Percentiles rank a stretch among this genome's conserved stretches.
These are phyloP conservation scores for Neoboletus brunneissimus DNA, from an alignment of 768 basidiomycete species.

Conservation along the genomic window DNA sequence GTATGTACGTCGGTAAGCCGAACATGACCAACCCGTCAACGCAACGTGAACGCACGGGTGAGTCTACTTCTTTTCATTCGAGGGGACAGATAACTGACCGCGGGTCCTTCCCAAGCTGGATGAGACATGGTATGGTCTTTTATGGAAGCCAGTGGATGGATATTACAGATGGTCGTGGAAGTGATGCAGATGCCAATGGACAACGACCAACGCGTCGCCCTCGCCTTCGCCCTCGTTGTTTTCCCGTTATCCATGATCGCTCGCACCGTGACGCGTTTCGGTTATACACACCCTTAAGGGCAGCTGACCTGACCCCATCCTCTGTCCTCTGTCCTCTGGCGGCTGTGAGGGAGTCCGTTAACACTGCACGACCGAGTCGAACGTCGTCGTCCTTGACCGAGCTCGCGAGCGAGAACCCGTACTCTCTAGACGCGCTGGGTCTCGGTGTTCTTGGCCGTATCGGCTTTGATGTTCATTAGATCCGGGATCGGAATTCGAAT, in stretches of 20 bases:
- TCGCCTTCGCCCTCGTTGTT: too few species aligned
- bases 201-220: neutral
- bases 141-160: neutral
- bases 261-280: neutral
- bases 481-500: constrained; percentile 9
- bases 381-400: too few species aligned
- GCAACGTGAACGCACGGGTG: too few species aligned
- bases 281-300: neutral
- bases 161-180: neutral
- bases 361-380: too few species aligned
- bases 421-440: neutral
- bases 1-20: too few species aligned
- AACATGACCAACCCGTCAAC: too few species aligned
- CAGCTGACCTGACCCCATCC: neutral
- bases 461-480: neutral
- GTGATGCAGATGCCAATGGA: neutral
- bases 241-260: neutral
- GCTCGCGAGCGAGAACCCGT: neutral
- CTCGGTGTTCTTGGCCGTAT: neutral
- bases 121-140: constrained; percentile 5
- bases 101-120: constrained; percentile 13
- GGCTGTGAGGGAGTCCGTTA: too few species aligned
- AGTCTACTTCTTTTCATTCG: neutral
- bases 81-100: neutral
- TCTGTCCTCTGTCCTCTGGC: too few species aligned